These are phyloP conservation scores for Phaeoacremonium minimum DNA, from an alignment of 2,329 filamentous ascomycete species.

Conservation along the genomic window DNA sequence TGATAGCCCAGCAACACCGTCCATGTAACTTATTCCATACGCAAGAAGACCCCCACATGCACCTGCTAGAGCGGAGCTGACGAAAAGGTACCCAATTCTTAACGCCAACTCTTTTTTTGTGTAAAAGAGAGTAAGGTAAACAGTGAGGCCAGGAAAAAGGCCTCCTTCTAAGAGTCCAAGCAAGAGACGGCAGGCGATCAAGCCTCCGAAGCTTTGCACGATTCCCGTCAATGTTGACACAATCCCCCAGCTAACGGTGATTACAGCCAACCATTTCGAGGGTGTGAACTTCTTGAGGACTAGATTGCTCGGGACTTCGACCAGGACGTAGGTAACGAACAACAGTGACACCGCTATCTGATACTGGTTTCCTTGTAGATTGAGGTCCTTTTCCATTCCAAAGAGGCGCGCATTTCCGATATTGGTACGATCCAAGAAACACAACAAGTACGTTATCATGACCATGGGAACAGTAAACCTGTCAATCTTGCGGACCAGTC, in stretches of 20 bases:
- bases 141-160: conserved; percentile 63
- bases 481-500: conserved; percentile 62
- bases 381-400: conserved; percentile 57
- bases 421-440: conserved; percentile 71
- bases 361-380: conserved; percentile 60
- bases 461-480: conserved; percentile 59
- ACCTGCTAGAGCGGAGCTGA: conserved; percentile 65
- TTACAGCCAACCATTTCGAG: conserved; percentile 59
- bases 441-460: conserved; percentile 69
- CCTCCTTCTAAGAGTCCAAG: conserved; percentile 67
- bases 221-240: conserved; percentile 67
- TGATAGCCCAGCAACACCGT: conserved; percentile 56
- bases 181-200: conserved; percentile 66
- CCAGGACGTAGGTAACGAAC: conserved; percentile 59
- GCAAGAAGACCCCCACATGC: conserved; percentile 70
- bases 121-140: conserved; percentile 75
- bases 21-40: conserved; percentile 70
- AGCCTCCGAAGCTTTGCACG: conserved; percentile 57
- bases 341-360: conserved; percentile 64
- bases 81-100: conserved; percentile 70
- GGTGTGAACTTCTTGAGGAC: conserved; percentile 60
- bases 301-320: conserved; percentile 63
- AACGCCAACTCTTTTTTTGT: conserved; percentile 68
- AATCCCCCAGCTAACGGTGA: conserved; percentile 61
- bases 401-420: conserved; percentile 69